Base-by-base conservation (phyloP, 345 rosid genomes). In the Syzygium aromaticum region DNA sequence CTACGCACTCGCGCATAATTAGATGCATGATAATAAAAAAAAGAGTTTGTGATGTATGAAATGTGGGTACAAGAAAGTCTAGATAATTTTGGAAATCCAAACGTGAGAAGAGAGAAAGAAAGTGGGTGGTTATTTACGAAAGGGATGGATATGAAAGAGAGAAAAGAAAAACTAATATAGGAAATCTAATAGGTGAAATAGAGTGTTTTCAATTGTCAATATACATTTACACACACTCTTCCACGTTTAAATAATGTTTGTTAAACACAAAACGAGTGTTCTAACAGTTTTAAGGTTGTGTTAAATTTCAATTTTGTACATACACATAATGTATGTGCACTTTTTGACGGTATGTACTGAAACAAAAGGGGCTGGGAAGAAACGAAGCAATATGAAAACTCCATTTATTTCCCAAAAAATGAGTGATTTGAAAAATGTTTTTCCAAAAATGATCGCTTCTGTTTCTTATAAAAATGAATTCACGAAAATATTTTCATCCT, bases 21-120 rank as follows among this genome's bases (percentile, higher is more conserved):
- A 57, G 15, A 59, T 11, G 30, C 64, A 59, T 0, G 27, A 0
- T 0, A 27, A 59, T 12, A 59, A 27, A 1, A 1, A 1, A 4
- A 27, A 5, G 33, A 61, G 46, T 61, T 14, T 14, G 52, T 59
- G 16, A 27, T 61, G 30, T 61, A 61, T 2, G 19, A n/a, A 6
- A 61, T n/a, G 73, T 5, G 73, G 4, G 19, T 28, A 43, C 46
- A 5, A 43, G 46, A 43, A 43, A 43, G 46, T 43, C 5, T 6
- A 43, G 7, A 27, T 0, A 5, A 27, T 59, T 59, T 25, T 59
- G 2, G 25, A 59, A 59, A 27, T 27, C 27, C 0, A 11, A 59
- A 5, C 27, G 30, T 59, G 30, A 59, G 25, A 59, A 3, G 63
- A 59, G 8, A 59, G 8, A 59, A 30, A 59, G 33, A 59, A 27